These are phyloP conservation scores for Cephaloascus fragrans DNA, from an alignment of 805 yeast genomes.

Conservation along the genomic window DNA sequence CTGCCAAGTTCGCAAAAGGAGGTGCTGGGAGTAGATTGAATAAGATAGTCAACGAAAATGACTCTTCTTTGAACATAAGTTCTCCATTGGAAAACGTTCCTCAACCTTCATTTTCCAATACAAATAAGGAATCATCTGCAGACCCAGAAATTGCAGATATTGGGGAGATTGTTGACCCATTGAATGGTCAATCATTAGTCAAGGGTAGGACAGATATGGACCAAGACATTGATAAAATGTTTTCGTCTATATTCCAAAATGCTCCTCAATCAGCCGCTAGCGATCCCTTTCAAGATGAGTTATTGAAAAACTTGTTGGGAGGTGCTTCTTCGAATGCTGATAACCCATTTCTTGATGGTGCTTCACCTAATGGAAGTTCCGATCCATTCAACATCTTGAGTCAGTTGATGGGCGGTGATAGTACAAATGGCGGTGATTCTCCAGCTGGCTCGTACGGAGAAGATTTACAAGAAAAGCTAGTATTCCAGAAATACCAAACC, in stretches of 20 bases:
- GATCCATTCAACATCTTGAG: slow-evolving; percentile 18
- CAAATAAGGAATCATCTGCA: neutral
- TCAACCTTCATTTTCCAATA: neutral
- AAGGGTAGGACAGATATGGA: neutral
- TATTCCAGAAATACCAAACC: neutral
- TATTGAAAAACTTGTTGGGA: neutral
- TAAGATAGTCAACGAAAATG: slow-evolving; percentile 31
- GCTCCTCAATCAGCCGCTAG: neutral
- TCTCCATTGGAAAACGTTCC: slow-evolving; percentile 17
- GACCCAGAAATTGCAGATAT: slow-evolving; percentile 13
- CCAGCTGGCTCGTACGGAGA: neutral
- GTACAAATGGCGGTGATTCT: slow-evolving; percentile 2
- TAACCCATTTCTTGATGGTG: neutral
- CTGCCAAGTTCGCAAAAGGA: slow-evolving; percentile 49
- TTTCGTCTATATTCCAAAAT: slow-evolving; percentile 3
- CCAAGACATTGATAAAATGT: slow-evolving; percentile 7
- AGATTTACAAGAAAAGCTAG: neutral
- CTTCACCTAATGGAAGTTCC: slow-evolving; percentile 9
- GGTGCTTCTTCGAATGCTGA: neutral
- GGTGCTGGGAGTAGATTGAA: slow-evolving; percentile 45
- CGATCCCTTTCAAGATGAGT: neutral
- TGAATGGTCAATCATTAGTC: slow-evolving; percentile 3
- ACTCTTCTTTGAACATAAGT: slow-evolving; percentile 22
- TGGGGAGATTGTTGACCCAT: slow-evolving; percentile 5
- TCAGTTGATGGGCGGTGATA: slow-evolving; percentile 6